Percentiles rank a stretch among this genome's conserved stretches.
Evolutionary conservation across 371 early-diverging fungal species (phyloP).

Genomic region (Cokeromyces recurvatus): DNA sequence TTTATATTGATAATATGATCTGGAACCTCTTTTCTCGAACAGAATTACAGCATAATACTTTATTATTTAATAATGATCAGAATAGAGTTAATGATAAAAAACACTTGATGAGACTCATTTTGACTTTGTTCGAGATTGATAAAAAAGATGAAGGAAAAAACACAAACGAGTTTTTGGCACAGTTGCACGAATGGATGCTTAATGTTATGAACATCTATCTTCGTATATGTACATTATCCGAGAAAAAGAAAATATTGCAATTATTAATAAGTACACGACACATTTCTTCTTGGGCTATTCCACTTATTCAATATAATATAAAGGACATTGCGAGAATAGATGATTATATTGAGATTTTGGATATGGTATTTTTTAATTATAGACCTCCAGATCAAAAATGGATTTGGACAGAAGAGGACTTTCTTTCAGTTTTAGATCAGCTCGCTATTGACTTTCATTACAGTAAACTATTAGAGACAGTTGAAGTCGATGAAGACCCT

Average conservation of each 20-base stretch:
- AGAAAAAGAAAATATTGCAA: slow-evolving; percentile 26
- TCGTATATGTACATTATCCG: neutral
- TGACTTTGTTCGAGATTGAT: slow-evolving; percentile 6
- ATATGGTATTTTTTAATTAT: slow-evolving; percentile 13
- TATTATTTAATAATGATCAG: slow-evolving; percentile 10
- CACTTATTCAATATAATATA: slow-evolving; percentile 43
- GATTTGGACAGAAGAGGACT: slow-evolving; percentile 59
- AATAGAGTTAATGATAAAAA: slow-evolving; percentile 8
- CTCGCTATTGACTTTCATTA: slow-evolving; percentile 39
- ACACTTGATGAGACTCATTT: slow-evolving; percentile 1
- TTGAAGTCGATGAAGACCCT: neutral
- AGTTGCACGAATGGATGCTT: slow-evolving; percentile 15
- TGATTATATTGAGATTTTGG: slow-evolving; percentile 30
- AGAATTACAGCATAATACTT: slow-evolving; percentile 2
- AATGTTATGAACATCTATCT: slow-evolving; percentile 8
- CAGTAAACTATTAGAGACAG: slow-evolving; percentile 4
- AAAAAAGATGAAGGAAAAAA: neutral
- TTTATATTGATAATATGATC: slow-evolving; percentile 40
- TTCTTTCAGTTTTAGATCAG: slow-evolving; percentile 53
- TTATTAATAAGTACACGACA: slow-evolving; percentile 44
- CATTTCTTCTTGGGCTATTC: slow-evolving; percentile 50
- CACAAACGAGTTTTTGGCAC: neutral
- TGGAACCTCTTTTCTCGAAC: slow-evolving; percentile 19
- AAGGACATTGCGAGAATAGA: slow-evolving; percentile 9
- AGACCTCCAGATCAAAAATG: slow-evolving; percentile 18